Evolutionary conservation across 441 rosid genomes (phyloP), one percentile per base, ranked within the genome.

Genomic region (Omphalea diandra): DNA sequence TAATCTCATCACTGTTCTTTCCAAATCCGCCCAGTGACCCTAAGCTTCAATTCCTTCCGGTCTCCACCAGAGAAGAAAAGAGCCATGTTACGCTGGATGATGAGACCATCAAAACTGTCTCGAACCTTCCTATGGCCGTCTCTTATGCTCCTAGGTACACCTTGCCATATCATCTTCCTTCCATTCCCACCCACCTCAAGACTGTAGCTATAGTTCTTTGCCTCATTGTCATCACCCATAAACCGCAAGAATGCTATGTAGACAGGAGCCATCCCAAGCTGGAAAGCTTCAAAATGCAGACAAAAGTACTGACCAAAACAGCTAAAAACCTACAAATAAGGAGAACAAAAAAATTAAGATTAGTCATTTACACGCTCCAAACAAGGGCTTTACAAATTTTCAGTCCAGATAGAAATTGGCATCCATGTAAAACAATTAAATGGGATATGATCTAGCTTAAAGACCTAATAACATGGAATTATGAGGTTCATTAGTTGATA

Each of bases 141-240:
- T 70, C 92, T 69, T 65, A 87, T 83, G 83, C 95, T 89, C 69
- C 95, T 72, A 1, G 95, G 95, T 33, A 87, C 87, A 32, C 92
- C 95, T 76, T 87, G 90, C 92, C 92, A 89, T 60, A 72, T 76
- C 86, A 89, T 70, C 83, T 87, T 87, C 79, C 90, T 82, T 54
- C 90, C 90, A 18, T 82, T 86, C n/a, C 92, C 95, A 24, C 95
- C 88, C 12, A 89, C 95, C 77, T 87, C 92, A 0, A 89, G 92
- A 65, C 95, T 86, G 81, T 89, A 89, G 76, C 82, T 84, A 59
- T 85, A 87, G 73, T 84, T 84, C 79, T 82, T 86, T 7, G 95
- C 92, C 68, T 84, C 92, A 22, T 81, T 79, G 64, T 89, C 92
- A 5, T 86, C 88, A 4, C 95, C 95, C 95, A 86, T 87, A 50